A percentile compares a stretch with the other conserved stretches of the same genome.
These are phyloP conservation scores for Umbilicaria muhlenbergii DNA, from an alignment of 495 filamentous ascomycete species.

Conservation along the genomic window DNA sequence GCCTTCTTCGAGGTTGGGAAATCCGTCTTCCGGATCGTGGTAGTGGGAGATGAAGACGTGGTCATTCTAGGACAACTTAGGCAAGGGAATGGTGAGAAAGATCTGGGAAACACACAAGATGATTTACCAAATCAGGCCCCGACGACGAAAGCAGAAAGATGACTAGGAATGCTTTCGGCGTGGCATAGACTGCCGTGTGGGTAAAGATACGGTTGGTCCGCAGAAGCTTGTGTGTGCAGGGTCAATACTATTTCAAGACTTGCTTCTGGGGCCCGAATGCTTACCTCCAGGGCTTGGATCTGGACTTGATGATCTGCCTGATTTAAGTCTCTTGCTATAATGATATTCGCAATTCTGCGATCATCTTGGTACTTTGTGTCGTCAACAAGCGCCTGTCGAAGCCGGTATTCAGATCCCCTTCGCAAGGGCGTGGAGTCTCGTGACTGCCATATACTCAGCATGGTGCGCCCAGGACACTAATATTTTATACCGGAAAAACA, in stretches of 20 bases:
- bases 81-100: neutral
- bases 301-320: slow-evolving; percentile 56
- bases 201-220: slow-evolving; percentile 64
- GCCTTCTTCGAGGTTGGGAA: slow-evolving; percentile 50
- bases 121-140: slow-evolving; percentile 23
- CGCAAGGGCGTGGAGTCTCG: too few relatives aligned
- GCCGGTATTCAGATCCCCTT: slow-evolving; percentile 11
- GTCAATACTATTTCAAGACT: too few relatives aligned
- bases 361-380: slow-evolving; percentile 16
- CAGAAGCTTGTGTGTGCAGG: slow-evolving; percentile 41
- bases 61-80: slow-evolving; percentile 42
- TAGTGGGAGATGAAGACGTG: slow-evolving; percentile 80
- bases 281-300: slow-evolving; percentile 65
- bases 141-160: slow-evolving; percentile 46
- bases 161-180: slow-evolving; percentile 69
- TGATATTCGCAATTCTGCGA: slow-evolving; percentile 53
- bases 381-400: slow-evolving; percentile 8
- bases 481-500: too few relatives aligned
- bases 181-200: slow-evolving; percentile 49
- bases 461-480: too few relatives aligned
- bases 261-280: neutral
- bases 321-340: slow-evolving; percentile 71
- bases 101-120: slow-evolving; percentile 26
- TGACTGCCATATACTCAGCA: too few relatives aligned
- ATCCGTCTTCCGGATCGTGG: slow-evolving; percentile 58